Conservation (phyloP, 257 asterid species). For the Solanum lycopersicoides region DNA sequence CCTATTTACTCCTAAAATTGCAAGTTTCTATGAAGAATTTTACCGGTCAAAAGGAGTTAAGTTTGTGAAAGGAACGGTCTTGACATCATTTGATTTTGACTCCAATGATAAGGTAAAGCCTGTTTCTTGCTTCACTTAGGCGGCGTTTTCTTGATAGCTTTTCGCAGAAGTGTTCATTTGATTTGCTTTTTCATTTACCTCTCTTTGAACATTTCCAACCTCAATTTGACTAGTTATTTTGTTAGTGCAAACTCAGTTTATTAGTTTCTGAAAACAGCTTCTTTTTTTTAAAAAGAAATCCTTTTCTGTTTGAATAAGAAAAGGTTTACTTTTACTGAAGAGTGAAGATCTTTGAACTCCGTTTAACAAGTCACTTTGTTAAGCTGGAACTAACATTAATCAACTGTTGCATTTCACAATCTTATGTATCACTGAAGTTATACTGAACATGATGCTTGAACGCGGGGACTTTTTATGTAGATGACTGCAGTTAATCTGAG, state of each 20-base stretch:
- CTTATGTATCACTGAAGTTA: not conserved
- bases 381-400: not conserved
- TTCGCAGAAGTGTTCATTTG: not conserved
- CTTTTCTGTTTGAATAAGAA: not conserved
- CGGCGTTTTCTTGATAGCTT: not conserved
- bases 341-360: not conserved
- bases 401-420: not conserved
- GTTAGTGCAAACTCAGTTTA: not conserved
- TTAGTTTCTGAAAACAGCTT: not conserved
- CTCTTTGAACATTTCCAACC: not conserved
- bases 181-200: not conserved
- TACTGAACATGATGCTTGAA: not conserved
- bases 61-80: conserved; percentile 79
- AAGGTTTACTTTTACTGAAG: not conserved
- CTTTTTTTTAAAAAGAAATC: not conserved
- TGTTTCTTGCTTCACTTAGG: not conserved
- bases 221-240: not conserved
- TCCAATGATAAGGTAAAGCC: conserved; percentile 64
- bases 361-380: not conserved
- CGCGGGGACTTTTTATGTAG: conserved; percentile 21
- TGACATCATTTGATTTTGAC: conserved; percentile 79
- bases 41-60: conserved; percentile 89
- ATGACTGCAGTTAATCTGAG: conserved; percentile 75
- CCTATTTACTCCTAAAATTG: conserved; percentile 74
- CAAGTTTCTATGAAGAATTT: conserved; percentile 81